Percentiles rank a stretch among this genome's conserved stretches.
phyloP scores from a whole-genome alignment of 805 yeast species.

The Saturnispora zaruensis region DNA sequence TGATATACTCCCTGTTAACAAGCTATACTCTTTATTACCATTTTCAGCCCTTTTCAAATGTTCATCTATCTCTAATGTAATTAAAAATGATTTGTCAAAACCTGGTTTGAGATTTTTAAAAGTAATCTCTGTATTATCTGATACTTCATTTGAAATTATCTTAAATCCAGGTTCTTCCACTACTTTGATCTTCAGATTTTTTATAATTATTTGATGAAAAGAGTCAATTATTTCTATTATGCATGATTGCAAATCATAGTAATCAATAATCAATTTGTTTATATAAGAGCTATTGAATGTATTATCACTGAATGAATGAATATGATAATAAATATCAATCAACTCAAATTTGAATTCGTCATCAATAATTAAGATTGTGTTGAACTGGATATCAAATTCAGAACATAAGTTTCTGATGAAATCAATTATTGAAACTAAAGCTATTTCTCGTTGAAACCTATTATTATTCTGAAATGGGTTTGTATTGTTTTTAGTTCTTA shows the following conservation, averaged over 20 bases:
- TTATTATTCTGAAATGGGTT: background rate
- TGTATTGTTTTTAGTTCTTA: background rate
- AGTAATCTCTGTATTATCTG: background rate
- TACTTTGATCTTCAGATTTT: constrained; percentile 13
- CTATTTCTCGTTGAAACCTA: background rate
- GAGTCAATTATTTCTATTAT: background rate
- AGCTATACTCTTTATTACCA: background rate
- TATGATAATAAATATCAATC: constrained; percentile 16
- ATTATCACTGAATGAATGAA: constrained; percentile 9
- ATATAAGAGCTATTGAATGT: constrained; percentile 12
- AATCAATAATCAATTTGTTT: constrained; percentile 11
- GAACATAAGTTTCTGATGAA: constrained; percentile 14
- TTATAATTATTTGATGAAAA: constrained; percentile 17
- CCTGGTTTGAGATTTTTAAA: constrained; percentile 19
- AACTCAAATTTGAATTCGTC: constrained; percentile 17
- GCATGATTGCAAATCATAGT: background rate
- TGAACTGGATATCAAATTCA: constrained; percentile 17
- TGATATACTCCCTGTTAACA: background rate
- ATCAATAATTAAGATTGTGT: constrained; percentile 21
- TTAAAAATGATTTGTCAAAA: constrained; percentile 18
- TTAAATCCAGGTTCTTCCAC: constrained; percentile 16
- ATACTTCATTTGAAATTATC: constrained; percentile 3
- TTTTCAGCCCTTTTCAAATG: background rate
- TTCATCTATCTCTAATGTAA: constrained; percentile 13
- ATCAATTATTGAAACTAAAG: constrained; percentile 6